phyloP scores from a whole-genome alignment of 768 basidiomycete genomes.

The Macrolepiota dolichaula region DNA sequence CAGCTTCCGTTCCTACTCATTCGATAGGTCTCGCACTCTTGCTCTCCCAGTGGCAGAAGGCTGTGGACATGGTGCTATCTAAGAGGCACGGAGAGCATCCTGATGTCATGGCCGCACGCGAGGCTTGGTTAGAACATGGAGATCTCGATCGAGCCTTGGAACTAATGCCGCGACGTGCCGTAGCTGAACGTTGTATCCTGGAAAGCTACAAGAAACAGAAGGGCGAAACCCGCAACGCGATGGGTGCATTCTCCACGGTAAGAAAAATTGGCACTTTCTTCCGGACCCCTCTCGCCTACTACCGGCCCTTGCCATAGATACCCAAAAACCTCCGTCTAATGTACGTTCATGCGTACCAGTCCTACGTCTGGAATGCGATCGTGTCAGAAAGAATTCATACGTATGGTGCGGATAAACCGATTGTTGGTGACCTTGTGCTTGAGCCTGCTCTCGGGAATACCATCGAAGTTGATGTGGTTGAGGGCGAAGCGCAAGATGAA shows the following conservation, averaged over 20 bases:
- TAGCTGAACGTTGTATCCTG: conserved; percentile 90
- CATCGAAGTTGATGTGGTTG: conserved; percentile 31
- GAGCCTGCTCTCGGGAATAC: conserved; percentile 40
- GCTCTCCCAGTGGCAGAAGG: conserved; percentile 86
- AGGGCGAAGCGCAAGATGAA: conserved; percentile 30
- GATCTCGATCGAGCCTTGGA: conserved; percentile 80
- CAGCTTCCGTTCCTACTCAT: conserved; percentile 93
- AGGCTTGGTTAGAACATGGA: conserved; percentile 84
- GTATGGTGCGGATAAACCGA: conserved; percentile 68
- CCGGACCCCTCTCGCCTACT: neutral
- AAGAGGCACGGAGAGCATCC: conserved; percentile 90
- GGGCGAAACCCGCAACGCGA: conserved; percentile 76
- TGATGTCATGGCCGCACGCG: conserved; percentile 78
- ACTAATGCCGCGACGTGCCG: conserved; percentile 85
- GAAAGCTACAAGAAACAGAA: conserved; percentile 85
- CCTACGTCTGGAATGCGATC: conserved; percentile 97
- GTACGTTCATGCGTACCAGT: conserved; percentile 99
- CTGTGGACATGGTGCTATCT: conserved; percentile 77
- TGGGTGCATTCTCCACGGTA: conserved; percentile 86
- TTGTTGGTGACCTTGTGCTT: conserved; percentile 90
- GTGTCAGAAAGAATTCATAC: conserved; percentile 89
- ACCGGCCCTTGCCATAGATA: conserved; percentile 53
- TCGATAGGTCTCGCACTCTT: conserved; percentile 89
- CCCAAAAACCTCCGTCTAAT: conserved; percentile 92
- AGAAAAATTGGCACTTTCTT: conserved; percentile 15